Evolutionary conservation across 1,284 basidiomycete species (phyloP).

Genomic region (Apiotrichum porosum): DNA sequence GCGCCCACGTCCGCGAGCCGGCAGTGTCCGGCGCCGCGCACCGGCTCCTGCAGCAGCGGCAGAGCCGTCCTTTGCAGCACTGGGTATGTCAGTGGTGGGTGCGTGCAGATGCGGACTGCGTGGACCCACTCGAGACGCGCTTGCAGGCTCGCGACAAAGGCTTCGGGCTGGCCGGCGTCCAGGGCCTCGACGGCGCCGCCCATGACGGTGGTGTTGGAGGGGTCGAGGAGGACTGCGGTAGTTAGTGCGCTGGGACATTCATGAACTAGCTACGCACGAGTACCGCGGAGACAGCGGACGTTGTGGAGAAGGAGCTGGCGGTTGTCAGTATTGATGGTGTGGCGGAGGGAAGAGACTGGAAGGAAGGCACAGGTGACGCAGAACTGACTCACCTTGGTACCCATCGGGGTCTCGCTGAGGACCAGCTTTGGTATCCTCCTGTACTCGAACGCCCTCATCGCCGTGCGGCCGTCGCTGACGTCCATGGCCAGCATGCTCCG

Average conservation of each 20-base stretch:
- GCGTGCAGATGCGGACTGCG: neutral
- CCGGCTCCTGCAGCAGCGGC: neutral
- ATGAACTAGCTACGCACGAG: slow-evolving; percentile 30
- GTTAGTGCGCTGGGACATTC: no score
- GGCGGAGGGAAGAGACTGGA: neutral
- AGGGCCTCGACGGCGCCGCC: slow-evolving; percentile 37
- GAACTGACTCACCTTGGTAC: slow-evolving; percentile 34
- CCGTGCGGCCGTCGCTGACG: slow-evolving; percentile 38
- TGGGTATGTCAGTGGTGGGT: no score
- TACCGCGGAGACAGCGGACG: slow-evolving; percentile 27
- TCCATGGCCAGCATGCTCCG: slow-evolving; percentile 43
- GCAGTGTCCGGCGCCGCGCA: neutral
- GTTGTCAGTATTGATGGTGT: neutral
- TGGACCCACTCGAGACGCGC: slow-evolving; percentile 23
- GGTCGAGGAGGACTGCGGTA: slow-evolving; percentile 35
- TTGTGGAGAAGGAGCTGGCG: slow-evolving; percentile 40
- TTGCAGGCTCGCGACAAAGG: slow-evolving; percentile 30
- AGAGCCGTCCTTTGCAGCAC: neutral
- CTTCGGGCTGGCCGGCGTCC: slow-evolving; percentile 30
- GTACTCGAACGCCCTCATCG: slow-evolving; percentile 44
- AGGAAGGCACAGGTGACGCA: neutral
- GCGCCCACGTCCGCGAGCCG: neutral
- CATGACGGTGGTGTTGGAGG: slow-evolving; percentile 33
- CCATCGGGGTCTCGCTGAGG: slow-evolving; percentile 43
- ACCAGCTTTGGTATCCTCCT: slow-evolving; percentile 28